Percentiles rank a stretch among this genome's conserved stretches.
phyloP scores from a whole-genome alignment of 192 early-diverging fungal genomes.

The Coemansia sp. region DNA sequence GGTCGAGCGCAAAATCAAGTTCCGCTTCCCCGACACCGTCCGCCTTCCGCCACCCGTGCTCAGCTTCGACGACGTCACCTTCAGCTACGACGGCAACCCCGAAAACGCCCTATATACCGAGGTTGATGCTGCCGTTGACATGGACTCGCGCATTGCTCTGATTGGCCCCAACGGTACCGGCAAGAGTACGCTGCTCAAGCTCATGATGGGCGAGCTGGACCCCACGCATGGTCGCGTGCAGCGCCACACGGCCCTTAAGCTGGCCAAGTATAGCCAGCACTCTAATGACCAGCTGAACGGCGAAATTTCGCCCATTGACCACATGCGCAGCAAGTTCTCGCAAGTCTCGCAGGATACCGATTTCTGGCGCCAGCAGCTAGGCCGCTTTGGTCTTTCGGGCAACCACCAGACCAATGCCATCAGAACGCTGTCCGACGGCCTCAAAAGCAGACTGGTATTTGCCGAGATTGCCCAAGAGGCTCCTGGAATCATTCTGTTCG shows the following conservation, averaged over 20 bases:
- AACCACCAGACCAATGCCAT: slow-evolving; percentile 90
- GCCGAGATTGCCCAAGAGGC: slow-evolving; percentile 63
- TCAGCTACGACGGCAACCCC: slow-evolving; percentile 85
- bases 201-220: slow-evolving; percentile 87
- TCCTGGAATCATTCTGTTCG: slow-evolving; percentile 88
- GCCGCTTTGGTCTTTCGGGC: slow-evolving; percentile 91
- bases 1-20: slow-evolving; percentile 69
- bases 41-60: slow-evolving; percentile 95
- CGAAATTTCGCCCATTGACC: slow-evolving; percentile 83
- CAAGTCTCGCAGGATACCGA: slow-evolving; percentile 76
- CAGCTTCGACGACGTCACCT: slow-evolving; percentile 86
- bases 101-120: slow-evolving; percentile 83
- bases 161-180: slow-evolving; percentile 95
- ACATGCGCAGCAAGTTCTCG: slow-evolving; percentile 82
- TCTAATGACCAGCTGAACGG: slow-evolving; percentile 93
- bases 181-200: slow-evolving; percentile 95
- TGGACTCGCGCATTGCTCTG: slow-evolving; percentile 97
- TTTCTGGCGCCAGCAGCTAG: slow-evolving; percentile 89
- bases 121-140: slow-evolving; percentile 92
- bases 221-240: slow-evolving; percentile 82
- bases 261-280: slow-evolving; percentile 97
- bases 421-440: slow-evolving; percentile 86
- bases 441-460: slow-evolving; percentile 86
- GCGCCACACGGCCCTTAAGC: slow-evolving; percentile 89
- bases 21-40: slow-evolving; percentile 81